Evolutionary conservation across 345 rosid genomes (phyloP), one percentile per base, ranked within the genome.

Genomic region (Ailanthus altissimus): DNA sequence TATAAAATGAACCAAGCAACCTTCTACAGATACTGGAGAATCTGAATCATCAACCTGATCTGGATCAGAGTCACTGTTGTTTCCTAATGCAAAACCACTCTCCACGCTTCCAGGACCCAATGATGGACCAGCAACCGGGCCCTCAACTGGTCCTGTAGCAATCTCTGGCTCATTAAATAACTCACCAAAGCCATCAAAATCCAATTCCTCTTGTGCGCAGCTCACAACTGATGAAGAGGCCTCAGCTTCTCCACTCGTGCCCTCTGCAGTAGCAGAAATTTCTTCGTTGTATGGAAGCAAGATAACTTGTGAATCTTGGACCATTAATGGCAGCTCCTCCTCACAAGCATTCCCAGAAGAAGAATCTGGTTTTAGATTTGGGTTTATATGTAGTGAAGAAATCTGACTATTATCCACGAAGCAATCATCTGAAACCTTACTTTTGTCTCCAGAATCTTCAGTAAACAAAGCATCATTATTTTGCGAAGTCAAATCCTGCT

Each of bases 1-100:
- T 67, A 91, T 84, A 78, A 91, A 94, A 83, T 89, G 94, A 81
- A 88, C 80, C 86, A 97, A 90, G 79, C 98, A 97, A 66, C 97
- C 91, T 85, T 94, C 99, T 5, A 97, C 85, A 62, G 98, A 92
- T 75, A 94, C 97, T 0, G 96, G 94, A 77, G 96, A 89, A 85
- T 88, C 87, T 25, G 93, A 82, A 83, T 97, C 78, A 87, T 92
- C 98, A 75, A 97, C 97, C 82, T 97, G 96, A 76, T 88, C 96
- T 16, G 97, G 96, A 83, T 97, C 99, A 77, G 99, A 94, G 36
- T 91, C 99, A 71, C 98, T 92, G 82, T 80, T 82, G 74, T 77
- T 87, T 65, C 80, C 88, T 1, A 87, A 86, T 62, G 77, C 73
- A 81, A 89, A 81, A 82, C 93, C 81, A 78, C 86, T 83, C 73